Conservation (phyloP, 108 stramenopile species). For the Hondaea fermentalgiana region DNA sequence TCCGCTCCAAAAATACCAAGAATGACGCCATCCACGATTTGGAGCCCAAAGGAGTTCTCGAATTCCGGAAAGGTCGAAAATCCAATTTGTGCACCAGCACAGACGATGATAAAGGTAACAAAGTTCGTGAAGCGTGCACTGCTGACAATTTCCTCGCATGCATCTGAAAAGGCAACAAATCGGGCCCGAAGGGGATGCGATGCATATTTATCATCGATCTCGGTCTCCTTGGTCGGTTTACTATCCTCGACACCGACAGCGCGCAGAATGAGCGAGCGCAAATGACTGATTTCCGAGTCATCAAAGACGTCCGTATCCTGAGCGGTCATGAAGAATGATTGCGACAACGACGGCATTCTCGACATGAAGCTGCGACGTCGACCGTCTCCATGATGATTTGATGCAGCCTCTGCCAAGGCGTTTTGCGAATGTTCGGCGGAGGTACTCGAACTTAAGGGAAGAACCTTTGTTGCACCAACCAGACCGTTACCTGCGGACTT, state of each 20-base stretch:
- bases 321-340: not conserved
- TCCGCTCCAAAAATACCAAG: constrained; percentile 15
- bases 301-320: not conserved
- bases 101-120: constrained; percentile 23
- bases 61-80: not conserved
- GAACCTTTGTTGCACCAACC: no score
- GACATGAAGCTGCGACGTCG: not conserved
- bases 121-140: not conserved
- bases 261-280: not conserved
- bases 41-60: not conserved
- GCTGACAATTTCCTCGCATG: not conserved
- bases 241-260: not conserved
- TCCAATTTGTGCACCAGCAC: constrained; percentile 8
- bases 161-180: not conserved
- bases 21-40: not conserved
- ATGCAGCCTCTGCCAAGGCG: no score
- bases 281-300: not conserved
- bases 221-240: not conserved
- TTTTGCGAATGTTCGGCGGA: no score
- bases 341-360: not conserved
- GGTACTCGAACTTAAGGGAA: no score
- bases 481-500: no score
- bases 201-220: not conserved
- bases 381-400: no score
- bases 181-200: not conserved